Evolutionary conservation across 2,329 filamentous ascomycete species (phyloP), one percentile per base, ranked within the genome.

Genomic region (Fusarium goolgardi): DNA sequence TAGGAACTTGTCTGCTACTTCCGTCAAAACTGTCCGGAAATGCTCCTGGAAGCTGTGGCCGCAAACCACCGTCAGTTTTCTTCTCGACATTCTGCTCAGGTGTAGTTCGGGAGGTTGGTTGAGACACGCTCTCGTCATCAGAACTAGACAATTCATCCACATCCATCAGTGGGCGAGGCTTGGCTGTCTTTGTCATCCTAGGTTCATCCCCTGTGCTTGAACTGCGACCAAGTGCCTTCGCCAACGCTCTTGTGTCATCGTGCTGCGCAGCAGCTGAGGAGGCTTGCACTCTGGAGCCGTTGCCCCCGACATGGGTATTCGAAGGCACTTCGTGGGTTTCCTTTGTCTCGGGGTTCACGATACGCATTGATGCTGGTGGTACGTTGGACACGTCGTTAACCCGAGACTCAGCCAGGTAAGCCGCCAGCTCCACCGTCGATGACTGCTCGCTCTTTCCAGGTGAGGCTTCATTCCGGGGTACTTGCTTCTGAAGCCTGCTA

Each of bases 401-500:
- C 61, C 80, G 79, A 21, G 75, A 76, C 69, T 85, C 83, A 41
- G 80, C 73, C 67, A 83, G 76, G 41, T 80, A 81, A 18, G 81
- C 78, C 57, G 76, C 79, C 23, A 82, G 78, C 57, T 85, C 82
- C 63, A 80, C 73, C 32, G 78, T 80, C 6, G 77, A 53, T 21
- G 73, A 67, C 12, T 70, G 63, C 6, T 74, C 71, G 12, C 77
- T 64, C 71, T 82, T 86, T 29, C 79, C 81, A 16, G 82, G 80
- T 7, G 83, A 85, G 10, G 81, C 78, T 57, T 86, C 85, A 12
- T 73, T 77, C 49, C 84, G 77, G 2, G 86, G 84, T 59, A 85
- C 85, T 56, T 86, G 85, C 77, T 94, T 94, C 73, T 93, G 90
- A 53, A 93, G 81, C 77, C 93, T 94, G 80, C 86, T 88, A 5